A percentile compares a stretch with the other conserved stretches of the same genome.
Evolutionary conservation across 1,284 basidiomycete genomes (phyloP).

Genomic region (Xerocomus minutiporus): DNA sequence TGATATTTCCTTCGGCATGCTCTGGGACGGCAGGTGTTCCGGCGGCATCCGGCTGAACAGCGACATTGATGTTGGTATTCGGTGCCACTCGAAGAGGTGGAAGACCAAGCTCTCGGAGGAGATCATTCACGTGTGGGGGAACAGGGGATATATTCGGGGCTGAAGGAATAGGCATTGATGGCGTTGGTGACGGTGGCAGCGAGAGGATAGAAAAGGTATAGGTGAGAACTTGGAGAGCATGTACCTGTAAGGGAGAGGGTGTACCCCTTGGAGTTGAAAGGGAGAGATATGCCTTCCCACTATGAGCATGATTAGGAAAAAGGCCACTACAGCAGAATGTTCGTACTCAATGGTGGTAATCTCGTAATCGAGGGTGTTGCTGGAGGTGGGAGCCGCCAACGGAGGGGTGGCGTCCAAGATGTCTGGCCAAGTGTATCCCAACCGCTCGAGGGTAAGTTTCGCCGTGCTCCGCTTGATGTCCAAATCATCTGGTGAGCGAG

Average conservation of each 20-base stretch:
- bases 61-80: slow-evolving; percentile 30
- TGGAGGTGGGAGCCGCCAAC: slow-evolving; percentile 21
- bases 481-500: slow-evolving; percentile 6
- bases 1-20: slow-evolving; percentile 24
- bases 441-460: slow-evolving; percentile 32
- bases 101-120: slow-evolving; percentile 60
- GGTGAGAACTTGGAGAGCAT: slow-evolving; percentile 66
- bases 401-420: slow-evolving; percentile 51
- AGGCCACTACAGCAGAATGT: slow-evolving; percentile 1
- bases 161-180: slow-evolving; percentile 20
- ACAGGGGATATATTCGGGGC: slow-evolving; percentile 11
- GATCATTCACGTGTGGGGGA: slow-evolving; percentile 48
- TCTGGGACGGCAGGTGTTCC: slow-evolving; percentile 17
- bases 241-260: slow-evolving; percentile 59
- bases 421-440: slow-evolving; percentile 61
- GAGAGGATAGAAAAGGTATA: slow-evolving; percentile 61
- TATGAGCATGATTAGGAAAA: slow-evolving; percentile 28
- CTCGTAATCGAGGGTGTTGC: slow-evolving; percentile 58
- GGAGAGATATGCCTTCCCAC: slow-evolving; percentile 58
- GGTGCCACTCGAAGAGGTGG: slow-evolving; percentile 41
- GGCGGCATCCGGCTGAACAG: slow-evolving; percentile 16
- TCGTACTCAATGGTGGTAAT: slow-evolving; percentile 50
- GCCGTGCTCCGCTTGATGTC: slow-evolving; percentile 15
- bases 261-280: slow-evolving; percentile 44
- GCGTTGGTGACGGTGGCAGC: slow-evolving; percentile 32